Conservation (phyloP, 805 yeast genomes). For the Tetrapisispora pingtungensis region DNA sequence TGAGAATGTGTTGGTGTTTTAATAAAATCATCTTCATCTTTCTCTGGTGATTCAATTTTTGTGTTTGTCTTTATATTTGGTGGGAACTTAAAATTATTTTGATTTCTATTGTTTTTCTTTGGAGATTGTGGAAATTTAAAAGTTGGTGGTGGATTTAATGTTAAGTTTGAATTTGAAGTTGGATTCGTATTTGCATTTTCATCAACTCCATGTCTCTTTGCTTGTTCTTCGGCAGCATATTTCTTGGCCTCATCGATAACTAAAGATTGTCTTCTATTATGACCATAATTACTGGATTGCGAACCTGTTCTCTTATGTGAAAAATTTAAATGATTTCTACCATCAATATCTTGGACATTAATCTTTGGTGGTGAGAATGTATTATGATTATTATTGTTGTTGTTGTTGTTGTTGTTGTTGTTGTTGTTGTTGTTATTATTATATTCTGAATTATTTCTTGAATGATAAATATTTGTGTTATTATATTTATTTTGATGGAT, state of each 20-base stretch:
- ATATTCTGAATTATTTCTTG: conserved; percentile 28
- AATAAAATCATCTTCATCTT: conserved; percentile 23
- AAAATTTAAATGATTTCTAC: conserved; percentile 7
- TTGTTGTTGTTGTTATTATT: conserved; percentile 12
- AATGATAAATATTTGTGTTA: conserved; percentile 24
- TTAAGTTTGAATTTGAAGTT: not conserved
- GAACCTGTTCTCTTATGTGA: conserved; percentile 44
- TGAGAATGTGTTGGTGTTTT: conserved; percentile 24
- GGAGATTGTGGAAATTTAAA: conserved; percentile 3
- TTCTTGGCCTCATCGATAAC: conserved; percentile 88
- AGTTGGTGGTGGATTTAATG: not conserved
- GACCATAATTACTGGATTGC: conserved; percentile 50
- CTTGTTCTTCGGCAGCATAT: conserved; percentile 86
- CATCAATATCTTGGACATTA: conserved; percentile 8
- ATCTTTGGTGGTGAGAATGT: conserved; percentile 10
- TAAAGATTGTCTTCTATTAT: conserved; percentile 81
- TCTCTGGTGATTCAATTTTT: not conserved
- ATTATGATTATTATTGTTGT: no score
- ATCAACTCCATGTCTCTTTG: conserved; percentile 42
- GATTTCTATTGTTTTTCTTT: not conserved
- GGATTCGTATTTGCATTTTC: not conserved
- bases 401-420: no score
- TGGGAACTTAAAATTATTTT: conserved; percentile 22
- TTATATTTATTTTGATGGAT: conserved; percentile 7
- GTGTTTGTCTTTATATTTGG: conserved; percentile 9